Percentiles rank a stretch among this genome's conserved stretches.
phyloP scores from a whole-genome alignment of 2,329 filamentous ascomycete genomes.

The Acarospora socialis region DNA sequence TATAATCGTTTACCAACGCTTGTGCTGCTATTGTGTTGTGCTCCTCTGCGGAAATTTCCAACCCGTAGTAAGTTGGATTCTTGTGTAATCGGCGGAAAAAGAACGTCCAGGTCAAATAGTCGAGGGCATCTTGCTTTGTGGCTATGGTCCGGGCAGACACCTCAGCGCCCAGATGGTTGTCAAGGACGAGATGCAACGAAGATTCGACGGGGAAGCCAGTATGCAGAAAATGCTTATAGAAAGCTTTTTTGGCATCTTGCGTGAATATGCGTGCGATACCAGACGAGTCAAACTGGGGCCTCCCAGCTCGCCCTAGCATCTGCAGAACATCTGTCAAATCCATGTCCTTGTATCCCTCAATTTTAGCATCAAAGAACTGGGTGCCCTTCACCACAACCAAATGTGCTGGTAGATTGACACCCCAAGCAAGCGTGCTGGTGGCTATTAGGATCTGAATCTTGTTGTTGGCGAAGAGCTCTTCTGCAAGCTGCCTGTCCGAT shows the following conservation, averaged over 20 bases:
- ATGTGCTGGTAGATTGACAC: constrained; percentile 92
- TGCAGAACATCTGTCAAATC: constrained; percentile 94
- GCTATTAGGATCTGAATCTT: constrained; percentile 96
- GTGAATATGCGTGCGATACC: constrained; percentile 97
- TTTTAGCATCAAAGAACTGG: constrained; percentile 96
- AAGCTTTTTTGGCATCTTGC: constrained; percentile 93
- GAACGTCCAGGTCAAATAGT: constrained; percentile 98
- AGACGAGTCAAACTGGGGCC: constrained; percentile 90
- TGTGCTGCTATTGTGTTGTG: constrained; percentile 80
- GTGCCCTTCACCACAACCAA: constrained; percentile 96
- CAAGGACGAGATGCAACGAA: constrained; percentile 85
- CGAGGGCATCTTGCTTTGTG: constrained; percentile 91
- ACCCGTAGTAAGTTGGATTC: constrained; percentile 94
- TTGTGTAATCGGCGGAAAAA: constrained; percentile 97
- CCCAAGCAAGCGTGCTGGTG: constrained; percentile 93
- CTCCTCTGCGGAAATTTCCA: constrained; percentile 84
- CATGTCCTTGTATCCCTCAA: constrained; percentile 97
- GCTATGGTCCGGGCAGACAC: constrained; percentile 83
- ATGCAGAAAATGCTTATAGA: constrained; percentile 98
- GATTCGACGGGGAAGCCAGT: constrained; percentile 97
- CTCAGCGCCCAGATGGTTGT: constrained; percentile 93
- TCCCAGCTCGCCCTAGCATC: constrained; percentile 90
- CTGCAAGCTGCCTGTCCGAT: constrained; percentile 76
- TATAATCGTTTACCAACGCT: constrained; percentile 79
- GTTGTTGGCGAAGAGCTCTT: constrained; percentile 92